Evolutionary conservation across 129 eudicot genomes (phyloP).

Genomic region (Helianthus annuus): DNA sequence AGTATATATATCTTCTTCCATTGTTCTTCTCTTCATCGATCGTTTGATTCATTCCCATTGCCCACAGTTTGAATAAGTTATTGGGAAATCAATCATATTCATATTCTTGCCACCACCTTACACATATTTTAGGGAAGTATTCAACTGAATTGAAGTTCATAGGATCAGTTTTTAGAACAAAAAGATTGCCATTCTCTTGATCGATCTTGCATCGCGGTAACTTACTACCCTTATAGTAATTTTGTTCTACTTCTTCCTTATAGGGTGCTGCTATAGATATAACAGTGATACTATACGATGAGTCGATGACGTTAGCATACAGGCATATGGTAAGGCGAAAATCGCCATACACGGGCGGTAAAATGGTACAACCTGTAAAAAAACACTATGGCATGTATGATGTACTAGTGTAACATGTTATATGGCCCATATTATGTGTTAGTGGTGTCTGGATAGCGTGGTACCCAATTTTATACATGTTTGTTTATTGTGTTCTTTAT

Average conservation of each 20-base stretch:
- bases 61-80: too few relatives aligned
- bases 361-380: too few relatives aligned
- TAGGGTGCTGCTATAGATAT: too few relatives aligned
- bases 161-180: background rate
- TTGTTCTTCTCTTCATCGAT: constrained; percentile 24
- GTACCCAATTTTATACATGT: background rate
- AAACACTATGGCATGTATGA: too few relatives aligned
- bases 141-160: constrained; percentile 21
- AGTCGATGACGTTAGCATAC: background rate
- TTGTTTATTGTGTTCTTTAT: background rate
- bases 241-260: background rate
- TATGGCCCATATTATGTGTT: too few relatives aligned
- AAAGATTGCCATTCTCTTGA: background rate
- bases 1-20: constrained; percentile 18
- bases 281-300: too few relatives aligned
- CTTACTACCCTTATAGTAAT: background rate
- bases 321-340: too few relatives aligned
- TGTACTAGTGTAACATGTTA: too few relatives aligned
- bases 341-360: too few relatives aligned
- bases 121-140: background rate
- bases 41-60: background rate
- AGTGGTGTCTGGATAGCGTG: too few relatives aligned
- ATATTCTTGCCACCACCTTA: too few relatives aligned
- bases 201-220: background rate
- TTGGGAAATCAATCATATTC: too few relatives aligned